phyloP scores from a whole-genome alignment of 106 monocot genomes.

The Dendrobium nobile region DNA sequence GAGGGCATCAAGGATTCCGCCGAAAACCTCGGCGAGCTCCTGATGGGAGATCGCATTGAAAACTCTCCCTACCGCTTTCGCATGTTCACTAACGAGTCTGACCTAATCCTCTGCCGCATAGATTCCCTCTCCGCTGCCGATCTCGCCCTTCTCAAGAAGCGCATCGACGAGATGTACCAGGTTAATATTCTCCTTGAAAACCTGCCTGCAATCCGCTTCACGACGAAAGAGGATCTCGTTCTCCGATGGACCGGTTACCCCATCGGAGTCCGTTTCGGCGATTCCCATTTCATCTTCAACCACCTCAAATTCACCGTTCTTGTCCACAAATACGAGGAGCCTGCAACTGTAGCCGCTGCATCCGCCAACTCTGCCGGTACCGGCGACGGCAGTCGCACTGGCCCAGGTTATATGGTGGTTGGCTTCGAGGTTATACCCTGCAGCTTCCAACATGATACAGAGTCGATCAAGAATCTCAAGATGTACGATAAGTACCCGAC shows the following conservation, averaged over 20 bases:
- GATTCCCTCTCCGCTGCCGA: conserved; percentile 25
- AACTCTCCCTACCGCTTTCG: conserved; percentile 70
- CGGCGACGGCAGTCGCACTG: not conserved
- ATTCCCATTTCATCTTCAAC: conserved; percentile 37
- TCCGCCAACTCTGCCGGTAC: conserved; percentile 1
- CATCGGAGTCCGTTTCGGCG: conserved; percentile 24
- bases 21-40: conserved; percentile 43
- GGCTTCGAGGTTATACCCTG: conserved; percentile 53
- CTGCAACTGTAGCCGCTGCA: conserved; percentile 20
- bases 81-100: conserved; percentile 57
- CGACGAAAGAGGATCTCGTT: conserved; percentile 16
- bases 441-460: conserved; percentile 32
- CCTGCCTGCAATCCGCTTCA: conserved; percentile 41
- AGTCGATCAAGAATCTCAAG: conserved; percentile 7
- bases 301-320: conserved; percentile 42
- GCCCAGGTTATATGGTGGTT: conserved; percentile 41
- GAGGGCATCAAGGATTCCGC: conserved; percentile 24
- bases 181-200: conserved; percentile 50
- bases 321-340: conserved; percentile 37
- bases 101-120: conserved; percentile 47
- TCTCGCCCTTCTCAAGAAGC: conserved; percentile 42
- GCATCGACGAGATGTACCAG: conserved; percentile 39
- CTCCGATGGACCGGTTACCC: conserved; percentile 42
- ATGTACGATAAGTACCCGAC: conserved; percentile 39
- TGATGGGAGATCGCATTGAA: conserved; percentile 49